phyloP scores from a whole-genome alignment of 2,329 filamentous ascomycete species.

The Beauveria caledonica region DNA sequence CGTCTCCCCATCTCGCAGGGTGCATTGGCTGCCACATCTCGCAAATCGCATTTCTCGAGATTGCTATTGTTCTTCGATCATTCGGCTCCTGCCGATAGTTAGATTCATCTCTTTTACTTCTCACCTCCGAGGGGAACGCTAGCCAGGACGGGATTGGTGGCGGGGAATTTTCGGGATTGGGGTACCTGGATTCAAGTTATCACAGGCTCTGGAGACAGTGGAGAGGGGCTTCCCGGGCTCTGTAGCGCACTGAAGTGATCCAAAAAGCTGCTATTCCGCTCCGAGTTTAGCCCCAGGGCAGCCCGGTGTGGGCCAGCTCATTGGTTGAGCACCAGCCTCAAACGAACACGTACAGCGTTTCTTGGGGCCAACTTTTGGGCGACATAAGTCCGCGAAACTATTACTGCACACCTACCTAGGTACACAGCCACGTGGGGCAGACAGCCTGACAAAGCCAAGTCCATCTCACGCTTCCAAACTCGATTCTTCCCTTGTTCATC shows the following conservation, averaged over 20 bases:
- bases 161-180: not conserved
- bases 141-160: not conserved
- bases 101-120: not conserved
- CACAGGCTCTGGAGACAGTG: not conserved
- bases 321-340: conserved; percentile 6
- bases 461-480: conserved; percentile 1
- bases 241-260: not conserved
- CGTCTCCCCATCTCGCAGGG: not conserved
- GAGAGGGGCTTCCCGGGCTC: not conserved
- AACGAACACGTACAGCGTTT: conserved; percentile 23
- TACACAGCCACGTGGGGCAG: conserved; percentile 12
- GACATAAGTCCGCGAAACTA: not conserved
- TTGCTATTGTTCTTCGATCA: not conserved
- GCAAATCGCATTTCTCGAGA: not conserved
- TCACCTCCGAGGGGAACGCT: not conserved
- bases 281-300: not conserved
- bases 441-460: conserved; percentile 11
- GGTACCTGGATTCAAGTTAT: not conserved
- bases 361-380: not conserved
- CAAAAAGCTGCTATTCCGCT: not conserved
- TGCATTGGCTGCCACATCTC: not conserved
- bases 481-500: conserved; percentile 7
- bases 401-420: conserved; percentile 2
- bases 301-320: not conserved
- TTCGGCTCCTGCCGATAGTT: conserved; percentile 3